phyloP scores from a whole-genome alignment of 2,329 filamentous ascomycete genomes.

The Colletotrichum caudatum region DNA sequence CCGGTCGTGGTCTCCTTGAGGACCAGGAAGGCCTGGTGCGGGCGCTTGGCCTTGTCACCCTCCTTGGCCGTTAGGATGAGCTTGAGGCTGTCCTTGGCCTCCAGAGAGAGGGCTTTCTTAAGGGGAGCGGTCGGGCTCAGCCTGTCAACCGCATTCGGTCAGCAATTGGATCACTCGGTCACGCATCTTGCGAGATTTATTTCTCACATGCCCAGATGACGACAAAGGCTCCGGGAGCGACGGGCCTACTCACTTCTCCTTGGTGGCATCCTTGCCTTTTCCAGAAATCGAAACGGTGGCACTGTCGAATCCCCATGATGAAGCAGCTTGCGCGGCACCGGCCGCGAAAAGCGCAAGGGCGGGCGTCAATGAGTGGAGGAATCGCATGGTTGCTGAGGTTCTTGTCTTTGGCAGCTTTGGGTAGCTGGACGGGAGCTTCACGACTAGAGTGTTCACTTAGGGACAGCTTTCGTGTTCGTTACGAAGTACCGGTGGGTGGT shows the following conservation, averaged over 20 bases:
- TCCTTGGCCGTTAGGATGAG: constrained; percentile 85
- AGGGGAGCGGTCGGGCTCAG: constrained; percentile 71
- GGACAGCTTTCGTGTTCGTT: constrained; percentile 44
- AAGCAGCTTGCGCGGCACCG: constrained; percentile 64
- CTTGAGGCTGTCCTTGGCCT: constrained; percentile 80
- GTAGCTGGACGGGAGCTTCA: constrained; percentile 39
- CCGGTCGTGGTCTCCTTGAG: constrained; percentile 78
- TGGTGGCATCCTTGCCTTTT: constrained; percentile 73
- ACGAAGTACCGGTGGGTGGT: constrained; percentile 33
- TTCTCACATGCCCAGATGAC: constrained; percentile 18
- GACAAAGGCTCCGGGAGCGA: constrained; percentile 42
- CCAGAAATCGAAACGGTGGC: constrained; percentile 73
- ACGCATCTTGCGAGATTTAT: constrained; percentile 41
- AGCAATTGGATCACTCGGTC: constrained; percentile 21
- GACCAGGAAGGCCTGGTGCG: constrained; percentile 94
- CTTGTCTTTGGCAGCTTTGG: constrained; percentile 41
- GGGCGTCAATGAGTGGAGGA: constrained; percentile 55
- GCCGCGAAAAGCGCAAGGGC: constrained; percentile 61
- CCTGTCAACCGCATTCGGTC: constrained; percentile 54
- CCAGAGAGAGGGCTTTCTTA: constrained; percentile 73
- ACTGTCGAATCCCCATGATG: constrained; percentile 81
- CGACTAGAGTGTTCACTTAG: constrained; percentile 36
- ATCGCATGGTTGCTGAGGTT: constrained; percentile 53
- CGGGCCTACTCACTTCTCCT: constrained; percentile 71
- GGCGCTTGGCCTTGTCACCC: constrained; percentile 80